phyloP scores from a whole-genome alignment of 306 rosid genomes.

The Pyrus pyrifolia region DNA sequence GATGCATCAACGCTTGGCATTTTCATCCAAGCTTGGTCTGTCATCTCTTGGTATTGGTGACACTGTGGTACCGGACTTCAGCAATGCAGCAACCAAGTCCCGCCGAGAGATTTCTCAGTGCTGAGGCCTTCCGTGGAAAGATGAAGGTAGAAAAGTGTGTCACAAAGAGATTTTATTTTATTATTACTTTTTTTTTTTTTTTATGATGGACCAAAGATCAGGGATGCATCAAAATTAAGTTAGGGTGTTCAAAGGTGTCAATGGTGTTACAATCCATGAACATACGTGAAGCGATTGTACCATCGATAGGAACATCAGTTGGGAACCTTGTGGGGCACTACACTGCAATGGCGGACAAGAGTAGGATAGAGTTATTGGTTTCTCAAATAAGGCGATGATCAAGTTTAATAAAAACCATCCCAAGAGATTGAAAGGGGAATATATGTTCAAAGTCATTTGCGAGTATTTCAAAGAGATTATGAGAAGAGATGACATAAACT shows the following conservation, averaged over 20 bases:
- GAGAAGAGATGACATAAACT: neutral
- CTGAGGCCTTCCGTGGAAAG: neutral
- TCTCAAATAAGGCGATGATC: neutral
- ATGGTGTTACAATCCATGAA: constrained; percentile 28
- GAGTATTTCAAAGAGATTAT: neutral
- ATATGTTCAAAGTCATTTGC: neutral
- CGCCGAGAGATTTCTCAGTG: constrained; percentile 1
- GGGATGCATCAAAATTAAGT: constrained; percentile 6
- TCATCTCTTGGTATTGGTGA: neutral
- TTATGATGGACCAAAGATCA: constrained; percentile 5
- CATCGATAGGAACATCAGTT: constrained; percentile 9
- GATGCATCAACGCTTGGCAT: constrained; percentile 29
- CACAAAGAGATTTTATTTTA: constrained; percentile 30
- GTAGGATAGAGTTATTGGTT: neutral
- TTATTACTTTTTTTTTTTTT: too few species aligned
- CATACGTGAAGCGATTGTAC: constrained; percentile 19
- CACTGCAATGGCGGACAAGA: neutral
- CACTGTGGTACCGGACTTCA: neutral
- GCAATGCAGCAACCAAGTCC: constrained; percentile 17
- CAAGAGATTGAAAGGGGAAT: neutral
- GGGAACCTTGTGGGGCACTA: constrained; percentile 31
- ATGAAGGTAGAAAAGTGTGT: constrained; percentile 1
- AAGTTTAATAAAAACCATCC: neutral
- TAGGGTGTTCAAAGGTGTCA: constrained; percentile 10
- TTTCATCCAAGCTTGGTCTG: constrained; percentile 33